These are phyloP conservation scores for Hypoxylon lenormandii DNA, from an alignment of 495 filamentous ascomycete species.

Conservation along the genomic window DNA sequence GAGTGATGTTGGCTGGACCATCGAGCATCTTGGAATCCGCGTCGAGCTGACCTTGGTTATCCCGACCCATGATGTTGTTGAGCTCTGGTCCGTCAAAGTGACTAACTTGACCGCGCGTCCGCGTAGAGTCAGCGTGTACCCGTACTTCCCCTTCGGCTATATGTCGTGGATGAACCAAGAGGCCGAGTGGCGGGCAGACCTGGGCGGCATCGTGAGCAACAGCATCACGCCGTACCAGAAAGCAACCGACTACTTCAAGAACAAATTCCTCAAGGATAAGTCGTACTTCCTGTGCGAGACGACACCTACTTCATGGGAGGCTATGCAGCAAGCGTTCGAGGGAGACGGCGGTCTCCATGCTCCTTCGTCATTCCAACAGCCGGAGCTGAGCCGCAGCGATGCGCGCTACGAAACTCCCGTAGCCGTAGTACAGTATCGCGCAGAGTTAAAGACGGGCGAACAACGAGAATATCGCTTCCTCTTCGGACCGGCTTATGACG, in stretches of 20 bases:
- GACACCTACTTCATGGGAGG: slow-evolving; percentile 63
- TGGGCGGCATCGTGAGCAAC: slow-evolving; percentile 63
- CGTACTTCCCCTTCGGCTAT: slow-evolving; percentile 69
- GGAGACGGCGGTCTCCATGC: slow-evolving; percentile 68
- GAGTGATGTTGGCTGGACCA: slow-evolving; percentile 65
- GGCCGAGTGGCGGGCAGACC: slow-evolving; percentile 61
- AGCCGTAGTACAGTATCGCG: slow-evolving; percentile 66
- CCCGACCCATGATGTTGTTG: slow-evolving; percentile 66
- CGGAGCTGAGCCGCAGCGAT: slow-evolving; percentile 57
- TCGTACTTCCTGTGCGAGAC: slow-evolving; percentile 69
- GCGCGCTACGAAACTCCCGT: slow-evolving; percentile 68
- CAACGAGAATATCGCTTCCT: slow-evolving; percentile 64
- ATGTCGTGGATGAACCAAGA: slow-evolving; percentile 73
- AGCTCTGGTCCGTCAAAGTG: slow-evolving; percentile 67
- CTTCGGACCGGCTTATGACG: slow-evolving; percentile 66
- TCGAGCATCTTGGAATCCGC: slow-evolving; percentile 63
- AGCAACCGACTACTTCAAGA: slow-evolving; percentile 67
- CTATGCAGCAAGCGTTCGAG: slow-evolving; percentile 64
- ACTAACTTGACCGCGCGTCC: slow-evolving; percentile 61
- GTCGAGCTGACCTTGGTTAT: slow-evolving; percentile 66
- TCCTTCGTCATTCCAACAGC: slow-evolving; percentile 56
- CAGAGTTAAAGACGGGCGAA: slow-evolving; percentile 55
- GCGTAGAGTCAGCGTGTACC: slow-evolving; percentile 64
- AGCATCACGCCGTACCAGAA: slow-evolving; percentile 69
- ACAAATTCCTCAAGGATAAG: slow-evolving; percentile 68